Evolutionary conservation across 192 early-diverging fungal species (phyloP).

Genomic region (Coemansia sp.): DNA sequence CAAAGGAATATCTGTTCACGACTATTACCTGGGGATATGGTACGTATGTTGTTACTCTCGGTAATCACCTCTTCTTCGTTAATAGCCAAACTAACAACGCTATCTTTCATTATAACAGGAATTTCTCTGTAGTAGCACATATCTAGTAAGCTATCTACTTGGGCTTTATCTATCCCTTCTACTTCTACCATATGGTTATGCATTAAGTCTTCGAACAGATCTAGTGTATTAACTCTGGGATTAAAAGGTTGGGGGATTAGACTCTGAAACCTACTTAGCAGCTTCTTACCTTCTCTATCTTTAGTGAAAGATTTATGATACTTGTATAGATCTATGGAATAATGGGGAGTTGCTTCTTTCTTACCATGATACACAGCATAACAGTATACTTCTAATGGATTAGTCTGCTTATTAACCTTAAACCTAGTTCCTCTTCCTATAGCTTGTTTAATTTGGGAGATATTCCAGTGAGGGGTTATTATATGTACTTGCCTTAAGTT

Average conservation of each 20-base stretch:
- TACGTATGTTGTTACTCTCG: too few species aligned
- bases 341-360: conserved; percentile 1
- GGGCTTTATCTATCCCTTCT: background rate
- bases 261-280: background rate
- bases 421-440: conserved; percentile 25
- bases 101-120: background rate
- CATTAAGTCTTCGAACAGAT: background rate
- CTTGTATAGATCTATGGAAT: conserved; percentile 22
- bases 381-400: conserved; percentile 13
- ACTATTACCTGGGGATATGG: too few species aligned
- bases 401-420: background rate
- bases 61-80: background rate
- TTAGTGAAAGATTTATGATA: conserved; percentile 15
- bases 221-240: background rate
- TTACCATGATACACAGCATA: background rate
- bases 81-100: background rate
- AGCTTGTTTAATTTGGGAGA: conserved; percentile 15
- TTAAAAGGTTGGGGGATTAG: background rate
- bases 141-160: too few species aligned
- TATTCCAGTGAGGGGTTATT: conserved; percentile 24
- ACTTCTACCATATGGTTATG: background rate
- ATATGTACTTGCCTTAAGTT: conserved; percentile 12
- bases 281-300: conserved; percentile 2
- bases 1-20: background rate
- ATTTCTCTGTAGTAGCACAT: background rate